phyloP scores from a whole-genome alignment of 345 rosid species.

The Melaleuca alternifolia region DNA sequence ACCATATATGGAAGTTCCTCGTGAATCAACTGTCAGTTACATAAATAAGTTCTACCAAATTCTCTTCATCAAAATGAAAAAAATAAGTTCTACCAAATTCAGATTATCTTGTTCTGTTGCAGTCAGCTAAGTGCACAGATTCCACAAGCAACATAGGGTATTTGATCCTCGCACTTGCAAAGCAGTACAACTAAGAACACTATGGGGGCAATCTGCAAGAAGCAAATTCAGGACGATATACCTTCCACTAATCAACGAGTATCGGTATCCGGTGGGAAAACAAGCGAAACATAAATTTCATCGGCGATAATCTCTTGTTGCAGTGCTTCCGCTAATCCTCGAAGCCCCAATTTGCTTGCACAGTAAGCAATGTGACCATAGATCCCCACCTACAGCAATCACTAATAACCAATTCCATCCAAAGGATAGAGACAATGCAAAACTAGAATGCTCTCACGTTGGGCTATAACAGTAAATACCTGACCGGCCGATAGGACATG shows the following conservation, averaged over 20 bases:
- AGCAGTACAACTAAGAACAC: not conserved
- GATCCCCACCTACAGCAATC: slow-evolving; percentile 47
- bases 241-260: slow-evolving; percentile 78
- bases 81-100: not conserved
- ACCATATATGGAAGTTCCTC: not conserved
- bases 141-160: not conserved
- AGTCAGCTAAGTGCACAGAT: not conserved
- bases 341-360: slow-evolving; percentile 75
- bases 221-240: not conserved
- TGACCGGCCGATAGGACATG: slow-evolving; percentile 83
- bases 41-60: not conserved
- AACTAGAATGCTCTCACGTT: no score
- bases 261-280: slow-evolving; percentile 84
- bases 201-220: not conserved
- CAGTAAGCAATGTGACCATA: slow-evolving; percentile 88
- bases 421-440: not conserved
- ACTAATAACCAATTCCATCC: not conserved
- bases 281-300: slow-evolving; percentile 62
- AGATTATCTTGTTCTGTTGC: not conserved
- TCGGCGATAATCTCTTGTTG: slow-evolving; percentile 83
- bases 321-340: slow-evolving; percentile 84
- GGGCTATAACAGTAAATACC: slow-evolving; percentile 13
- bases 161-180: not conserved
- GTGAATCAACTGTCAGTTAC: not conserved
- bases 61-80: no score